Conservation (phyloP, 345 rosid genomes). For the Sonneratia alba region DNA sequence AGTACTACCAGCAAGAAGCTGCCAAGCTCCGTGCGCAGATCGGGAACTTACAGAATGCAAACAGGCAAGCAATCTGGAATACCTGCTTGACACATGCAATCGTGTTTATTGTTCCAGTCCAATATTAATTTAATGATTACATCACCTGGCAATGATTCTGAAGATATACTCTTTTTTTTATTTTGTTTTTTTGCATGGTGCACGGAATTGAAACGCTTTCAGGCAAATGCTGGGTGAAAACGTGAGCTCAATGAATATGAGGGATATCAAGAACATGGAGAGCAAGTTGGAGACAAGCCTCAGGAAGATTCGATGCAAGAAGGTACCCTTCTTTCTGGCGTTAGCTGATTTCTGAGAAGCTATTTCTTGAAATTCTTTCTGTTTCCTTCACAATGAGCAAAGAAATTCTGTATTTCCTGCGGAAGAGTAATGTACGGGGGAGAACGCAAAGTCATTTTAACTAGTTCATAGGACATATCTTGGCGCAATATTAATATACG, state of each 20-base stretch:
- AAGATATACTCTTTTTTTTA: neutral
- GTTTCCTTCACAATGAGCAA: neutral
- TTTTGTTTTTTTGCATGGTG: neutral
- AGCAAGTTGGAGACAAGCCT: conserved; percentile 64
- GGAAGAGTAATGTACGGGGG: neutral
- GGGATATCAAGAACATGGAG: conserved; percentile 68
- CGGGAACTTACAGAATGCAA: conserved; percentile 50
- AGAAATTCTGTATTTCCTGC: neutral
- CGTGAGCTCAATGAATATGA: conserved; percentile 32
- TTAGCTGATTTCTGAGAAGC: neutral
- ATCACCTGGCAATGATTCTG: neutral
- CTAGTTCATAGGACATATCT: neutral
- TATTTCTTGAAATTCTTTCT: neutral
- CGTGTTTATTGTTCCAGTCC: neutral
- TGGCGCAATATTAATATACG: neutral
- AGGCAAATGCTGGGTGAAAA: conserved; percentile 88
- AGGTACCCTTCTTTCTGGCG: conserved; percentile 28
- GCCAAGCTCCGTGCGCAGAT: conserved; percentile 60
- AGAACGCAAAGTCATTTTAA: neutral
- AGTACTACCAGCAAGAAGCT: conserved; percentile 91
- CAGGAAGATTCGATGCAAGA: conserved; percentile 75
- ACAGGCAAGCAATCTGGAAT: conserved; percentile 39
- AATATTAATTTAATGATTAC: neutral
- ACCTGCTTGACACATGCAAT: neutral
- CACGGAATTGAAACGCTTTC: neutral